Percentiles rank a stretch among this genome's conserved stretches.
Evolutionary conservation across 345 rosid species (phyloP).

Genomic region (Populus ilicifolia): DNA sequence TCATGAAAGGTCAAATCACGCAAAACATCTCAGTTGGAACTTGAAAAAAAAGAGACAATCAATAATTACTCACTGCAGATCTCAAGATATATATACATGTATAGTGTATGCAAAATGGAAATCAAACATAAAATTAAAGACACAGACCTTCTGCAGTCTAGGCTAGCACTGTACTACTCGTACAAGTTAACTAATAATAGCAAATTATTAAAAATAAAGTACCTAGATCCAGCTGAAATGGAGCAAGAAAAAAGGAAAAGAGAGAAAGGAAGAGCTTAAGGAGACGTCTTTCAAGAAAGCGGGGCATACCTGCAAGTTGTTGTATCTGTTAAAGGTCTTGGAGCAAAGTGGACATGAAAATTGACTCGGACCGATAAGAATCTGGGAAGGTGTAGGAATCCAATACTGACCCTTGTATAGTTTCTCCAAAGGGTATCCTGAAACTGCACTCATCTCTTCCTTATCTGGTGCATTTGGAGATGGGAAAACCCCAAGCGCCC

Average conservation of each 20-base stretch:
- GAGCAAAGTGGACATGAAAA: constrained; percentile 52
- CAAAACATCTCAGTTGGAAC: neutral
- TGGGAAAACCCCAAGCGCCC: constrained; percentile 19
- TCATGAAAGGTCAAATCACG: neutral
- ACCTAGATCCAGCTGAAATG: neutral
- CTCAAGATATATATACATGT: neutral
- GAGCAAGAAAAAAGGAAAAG: neutral
- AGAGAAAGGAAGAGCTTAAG: neutral
- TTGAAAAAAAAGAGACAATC: neutral
- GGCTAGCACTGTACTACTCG: neutral
- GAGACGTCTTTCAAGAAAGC: neutral
- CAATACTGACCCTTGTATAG: constrained; percentile 44
- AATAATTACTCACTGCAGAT: neutral
- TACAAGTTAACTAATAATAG: neutral
- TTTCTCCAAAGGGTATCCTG: constrained; percentile 17
- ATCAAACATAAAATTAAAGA: neutral
- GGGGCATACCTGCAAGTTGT: constrained; percentile 50
- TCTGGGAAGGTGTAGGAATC: constrained; percentile 65
- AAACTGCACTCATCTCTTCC: constrained; percentile 15
- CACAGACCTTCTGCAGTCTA: neutral
- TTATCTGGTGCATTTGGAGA: constrained; percentile 8
- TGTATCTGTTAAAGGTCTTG: constrained; percentile 61
- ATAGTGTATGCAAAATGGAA: neutral
- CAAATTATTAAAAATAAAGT: neutral
- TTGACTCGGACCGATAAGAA: constrained; percentile 57